Percentiles rank a stretch among this genome's conserved stretches.
Conservation (phyloP, 495 filamentous ascomycete genomes). For the Xylaria venustula region DNA sequence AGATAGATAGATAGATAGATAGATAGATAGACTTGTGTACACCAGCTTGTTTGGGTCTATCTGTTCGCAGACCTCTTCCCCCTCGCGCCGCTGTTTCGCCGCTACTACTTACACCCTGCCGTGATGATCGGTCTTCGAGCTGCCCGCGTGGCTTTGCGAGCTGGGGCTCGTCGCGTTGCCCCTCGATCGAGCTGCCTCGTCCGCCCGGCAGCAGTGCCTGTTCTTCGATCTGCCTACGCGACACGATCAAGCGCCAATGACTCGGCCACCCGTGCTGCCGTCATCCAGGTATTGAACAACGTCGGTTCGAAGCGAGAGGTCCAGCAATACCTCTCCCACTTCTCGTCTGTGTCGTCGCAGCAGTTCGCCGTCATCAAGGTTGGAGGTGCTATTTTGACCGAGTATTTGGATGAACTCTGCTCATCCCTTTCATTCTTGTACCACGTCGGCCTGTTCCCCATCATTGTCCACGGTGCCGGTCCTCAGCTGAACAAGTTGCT, state of each 20-base stretch:
- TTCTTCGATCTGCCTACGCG: slow-evolving; percentile 23
- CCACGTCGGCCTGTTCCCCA: slow-evolving; percentile 91
- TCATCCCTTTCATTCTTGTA: slow-evolving; percentile 88
- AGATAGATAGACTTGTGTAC: too few species aligned
- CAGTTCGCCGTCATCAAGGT: slow-evolving; percentile 99
- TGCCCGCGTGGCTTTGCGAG: slow-evolving; percentile 8
- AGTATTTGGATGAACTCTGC: slow-evolving; percentile 86
- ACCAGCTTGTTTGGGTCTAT: background rate
- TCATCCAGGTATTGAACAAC: slow-evolving; percentile 91
- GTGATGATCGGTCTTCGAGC: slow-evolving; percentile 11
- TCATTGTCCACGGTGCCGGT: slow-evolving; percentile 95
- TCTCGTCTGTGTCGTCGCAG: slow-evolving; percentile 94
- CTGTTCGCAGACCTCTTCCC: background rate
- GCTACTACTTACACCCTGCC: background rate
- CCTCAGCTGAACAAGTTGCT: slow-evolving; percentile 95
- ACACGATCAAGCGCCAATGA: slow-evolving; percentile 36
- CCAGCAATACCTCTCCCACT: slow-evolving; percentile 97
- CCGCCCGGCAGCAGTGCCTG: background rate
- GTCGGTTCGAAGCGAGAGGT: slow-evolving; percentile 97
- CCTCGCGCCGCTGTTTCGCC: background rate
- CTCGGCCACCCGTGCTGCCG: slow-evolving; percentile 74
- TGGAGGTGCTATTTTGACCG: slow-evolving; percentile 93
- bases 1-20: too few species aligned
- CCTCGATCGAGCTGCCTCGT: background rate
- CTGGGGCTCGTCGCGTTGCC: slow-evolving; percentile 6